Base-by-base conservation (phyloP, 2,329 filamentous ascomycete genomes). In the Thelonectria olida region DNA sequence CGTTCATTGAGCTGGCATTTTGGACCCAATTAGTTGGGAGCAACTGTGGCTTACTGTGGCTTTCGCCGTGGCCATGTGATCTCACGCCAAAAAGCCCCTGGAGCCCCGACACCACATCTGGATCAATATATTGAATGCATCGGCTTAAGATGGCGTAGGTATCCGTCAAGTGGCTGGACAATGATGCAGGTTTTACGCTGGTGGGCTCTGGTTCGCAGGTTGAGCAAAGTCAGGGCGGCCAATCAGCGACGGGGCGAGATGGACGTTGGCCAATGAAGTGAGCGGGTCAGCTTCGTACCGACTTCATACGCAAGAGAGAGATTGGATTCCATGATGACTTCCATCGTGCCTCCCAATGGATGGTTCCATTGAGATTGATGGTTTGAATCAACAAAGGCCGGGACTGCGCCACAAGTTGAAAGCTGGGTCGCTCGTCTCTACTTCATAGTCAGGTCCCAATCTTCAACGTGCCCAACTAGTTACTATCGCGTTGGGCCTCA, bases 161-260 rank as follows among this genome's bases (percentile, higher is more conserved):
- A 34, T 10, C 13, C 19, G 10, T 5, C 2, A 31, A 47, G 44
- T 20, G 41, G 31, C 23, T 19, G 27, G 25, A 7, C n/a, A 10
- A 27, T 28, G 34, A 23, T 34, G 45, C 27, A 34, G 42, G 13
- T 17, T 28, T 22, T 27, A 25, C 31, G 41, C 31, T 49, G 57
- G 51, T 25, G 38, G 25, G 42, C 10, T 42, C 31, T 47, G 52
- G 38, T 47, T 58, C 41, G 36, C 15, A 25, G 31, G 38, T 45
- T n/a, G 39, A 36, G 6, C 42, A 60, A 72, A 70, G 34, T 5
- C 63, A 72, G 69, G 69, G 69, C 69, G 63, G 57, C 69, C 67
- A 72, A 72, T 72, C 58, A 57, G 17, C 4, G 15, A 19, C 20
- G 23, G 5, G 28, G 34, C 44, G 52, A 41, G 61, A 48, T 22